Base-by-base conservation (phyloP, 768 basidiomycete species). In the Phaeotremella skinneri region DNA sequence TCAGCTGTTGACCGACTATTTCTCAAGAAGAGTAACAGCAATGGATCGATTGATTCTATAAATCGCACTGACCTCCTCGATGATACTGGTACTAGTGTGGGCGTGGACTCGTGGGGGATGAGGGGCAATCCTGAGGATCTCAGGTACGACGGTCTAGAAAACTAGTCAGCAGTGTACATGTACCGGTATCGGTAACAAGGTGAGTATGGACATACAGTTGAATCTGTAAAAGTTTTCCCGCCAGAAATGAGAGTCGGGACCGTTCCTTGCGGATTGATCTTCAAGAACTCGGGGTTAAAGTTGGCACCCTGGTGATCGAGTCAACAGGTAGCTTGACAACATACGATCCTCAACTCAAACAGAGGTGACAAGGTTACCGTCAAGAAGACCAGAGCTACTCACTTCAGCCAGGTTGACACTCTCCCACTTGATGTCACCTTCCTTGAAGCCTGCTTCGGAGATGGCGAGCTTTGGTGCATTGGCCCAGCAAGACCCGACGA, bases 271-370 rank as follows among this genome's bases (percentile, higher is more conserved):
- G 64, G 64, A 60, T 68, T 70, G 51, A 70, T 62, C 55, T 73
- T 73, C 41, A 73, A 65, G 54, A 61, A 73, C 7, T 73, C 71
- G 31, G 71, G 71, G 42, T 70, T 58, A 32, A 73, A 73, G 58
- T 73, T 73, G 23, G 59, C 64, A 21, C 71, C 71, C 71, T 73
- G 23, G 0, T 39, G 13, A n/a, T 14, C 17, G 50, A 21, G 26
- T 2, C 41, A 42, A 25, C 26, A 42, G 25, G 17, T 13, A 30
- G 17, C 26, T 43, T 4, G 49, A 14, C 32, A 9, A n/a, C 13
- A 11, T 29, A 37, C 27, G 37, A 9, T 29, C 25, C 6, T 53
- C 31, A 53, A 21, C 52, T 45, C 5, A 4, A 21, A 14, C 55
- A 5, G 23, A 5, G 11, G 55, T 23, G 14, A 3, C 48, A 48